Conservation (phyloP, 2,329 filamentous ascomycete species). For the Xylaria sp. region DNA sequence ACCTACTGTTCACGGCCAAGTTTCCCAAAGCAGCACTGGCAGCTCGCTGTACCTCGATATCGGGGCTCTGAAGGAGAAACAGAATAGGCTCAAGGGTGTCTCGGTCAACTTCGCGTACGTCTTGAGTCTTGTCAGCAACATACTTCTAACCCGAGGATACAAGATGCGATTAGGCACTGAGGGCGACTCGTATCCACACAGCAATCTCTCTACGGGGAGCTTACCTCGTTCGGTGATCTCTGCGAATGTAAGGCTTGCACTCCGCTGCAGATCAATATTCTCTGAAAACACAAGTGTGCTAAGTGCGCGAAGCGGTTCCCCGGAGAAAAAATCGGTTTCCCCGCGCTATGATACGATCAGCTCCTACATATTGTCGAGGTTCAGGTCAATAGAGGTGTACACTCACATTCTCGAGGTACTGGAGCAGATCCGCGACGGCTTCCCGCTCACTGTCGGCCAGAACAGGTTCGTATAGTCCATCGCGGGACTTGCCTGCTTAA, state of each 20-base stretch:
- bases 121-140: conserved; percentile 58
- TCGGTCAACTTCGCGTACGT: conserved; percentile 95
- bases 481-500: conserved; percentile 74
- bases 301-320: conserved; percentile 90
- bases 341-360: conserved; percentile 72
- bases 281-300: conserved; percentile 98
- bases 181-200: neutral
- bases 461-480: conserved; percentile 85
- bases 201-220: conserved; percentile 14
- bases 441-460: conserved; percentile 96
- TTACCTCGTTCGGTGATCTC: conserved; percentile 98
- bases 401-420: conserved; percentile 94
- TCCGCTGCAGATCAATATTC: conserved; percentile 97
- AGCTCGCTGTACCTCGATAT: conserved; percentile 96
- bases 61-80: conserved; percentile 91
- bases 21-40: conserved; percentile 97
- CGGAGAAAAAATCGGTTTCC: conserved; percentile 98
- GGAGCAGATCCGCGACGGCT: conserved; percentile 92
- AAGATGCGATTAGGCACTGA: neutral
- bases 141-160: neutral
- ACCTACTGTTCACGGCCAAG: conserved; percentile 93
- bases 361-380: conserved; percentile 1
- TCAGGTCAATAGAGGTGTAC: conserved; percentile 15
- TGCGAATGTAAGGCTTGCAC: conserved; percentile 96
- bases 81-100: conserved; percentile 96